Percentiles rank a stretch among this genome's conserved stretches.
phyloP scores from a whole-genome alignment of 208 protist genomes.

The Trypanosoma caninum region DNA sequence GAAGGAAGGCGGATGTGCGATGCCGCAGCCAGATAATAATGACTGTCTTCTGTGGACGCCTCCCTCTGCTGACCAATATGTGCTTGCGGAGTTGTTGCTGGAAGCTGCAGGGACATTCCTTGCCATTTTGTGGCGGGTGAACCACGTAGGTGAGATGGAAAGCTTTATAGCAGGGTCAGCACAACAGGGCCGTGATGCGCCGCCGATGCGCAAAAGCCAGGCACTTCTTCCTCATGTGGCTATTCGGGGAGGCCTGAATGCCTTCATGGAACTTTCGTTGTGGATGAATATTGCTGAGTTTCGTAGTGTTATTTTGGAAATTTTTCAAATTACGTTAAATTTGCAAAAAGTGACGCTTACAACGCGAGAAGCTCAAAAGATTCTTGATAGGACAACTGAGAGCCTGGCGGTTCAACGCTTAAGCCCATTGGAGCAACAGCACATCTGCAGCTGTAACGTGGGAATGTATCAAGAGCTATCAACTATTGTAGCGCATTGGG shows the following conservation, averaged over 20 bases:
- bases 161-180: constrained; percentile 30
- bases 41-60: constrained; percentile 26
- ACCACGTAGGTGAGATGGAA: constrained; percentile 60
- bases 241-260: constrained; percentile 77
- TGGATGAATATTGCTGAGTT: constrained; percentile 26
- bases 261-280: constrained; percentile 61
- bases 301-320: constrained; percentile 39
- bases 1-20: background rate
- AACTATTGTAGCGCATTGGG: constrained; percentile 55
- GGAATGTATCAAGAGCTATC: constrained; percentile 88
- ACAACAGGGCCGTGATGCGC: constrained; percentile 28
- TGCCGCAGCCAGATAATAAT: background rate
- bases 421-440: constrained; percentile 80
- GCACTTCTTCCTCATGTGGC: constrained; percentile 71
- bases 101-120: constrained; percentile 53
- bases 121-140: constrained; percentile 72
- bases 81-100: constrained; percentile 52
- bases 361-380: constrained; percentile 13
- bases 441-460: constrained; percentile 70
- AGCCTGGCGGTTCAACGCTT: constrained; percentile 37
- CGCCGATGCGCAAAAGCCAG: constrained; percentile 20
- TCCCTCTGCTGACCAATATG: constrained; percentile 20
- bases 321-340: constrained; percentile 46
- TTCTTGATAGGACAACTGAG: constrained; percentile 22
- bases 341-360: constrained; percentile 37